A percentile compares a stretch with the other conserved stretches of the same genome.
Evolutionary conservation across 2,329 filamentous ascomycete species (phyloP).

Genomic region (Microascus cirrosus): DNA sequence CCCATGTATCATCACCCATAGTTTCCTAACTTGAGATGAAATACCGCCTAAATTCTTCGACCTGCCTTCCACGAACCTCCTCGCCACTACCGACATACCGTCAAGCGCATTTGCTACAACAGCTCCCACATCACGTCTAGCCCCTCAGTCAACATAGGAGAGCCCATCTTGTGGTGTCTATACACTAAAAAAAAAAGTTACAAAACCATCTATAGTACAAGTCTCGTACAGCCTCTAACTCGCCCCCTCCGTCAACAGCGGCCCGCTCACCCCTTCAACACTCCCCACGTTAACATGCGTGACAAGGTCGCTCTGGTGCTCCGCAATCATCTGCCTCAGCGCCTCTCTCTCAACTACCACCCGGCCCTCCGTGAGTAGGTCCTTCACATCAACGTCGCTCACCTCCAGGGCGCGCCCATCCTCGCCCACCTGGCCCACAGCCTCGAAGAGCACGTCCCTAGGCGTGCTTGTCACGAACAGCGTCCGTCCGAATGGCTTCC

Average conservation of each 20-base stretch:
- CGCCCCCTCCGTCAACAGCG: background rate
- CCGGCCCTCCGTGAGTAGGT: slow-evolving; percentile 73
- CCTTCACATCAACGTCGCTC: slow-evolving; percentile 89
- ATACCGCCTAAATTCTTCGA: too few relatives aligned
- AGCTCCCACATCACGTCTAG: background rate
- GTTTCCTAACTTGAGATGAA: too few relatives aligned
- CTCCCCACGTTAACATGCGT: background rate
- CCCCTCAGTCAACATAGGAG: background rate
- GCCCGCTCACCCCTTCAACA: background rate
- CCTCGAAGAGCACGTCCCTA: slow-evolving; percentile 53
- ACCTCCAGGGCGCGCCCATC: slow-evolving; percentile 60
- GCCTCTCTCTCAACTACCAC: slow-evolving; percentile 79
- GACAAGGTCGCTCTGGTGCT: slow-evolving; percentile 57
- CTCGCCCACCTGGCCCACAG: slow-evolving; percentile 50
- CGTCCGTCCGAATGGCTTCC: slow-evolving; percentile 54
- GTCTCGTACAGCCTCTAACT: background rate
- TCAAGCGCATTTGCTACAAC: background rate
- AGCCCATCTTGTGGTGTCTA: background rate
- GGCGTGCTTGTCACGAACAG: slow-evolving; percentile 59
- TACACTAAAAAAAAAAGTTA: background rate
- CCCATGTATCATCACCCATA: too few relatives aligned
- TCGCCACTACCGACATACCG: background rate
- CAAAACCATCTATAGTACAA: background rate
- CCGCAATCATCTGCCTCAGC: slow-evolving; percentile 60
- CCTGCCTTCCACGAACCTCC: too few relatives aligned